These are phyloP conservation scores for Pestalotiopsis fici DNA, from an alignment of 2,329 filamentous ascomycete species.

Conservation along the genomic window DNA sequence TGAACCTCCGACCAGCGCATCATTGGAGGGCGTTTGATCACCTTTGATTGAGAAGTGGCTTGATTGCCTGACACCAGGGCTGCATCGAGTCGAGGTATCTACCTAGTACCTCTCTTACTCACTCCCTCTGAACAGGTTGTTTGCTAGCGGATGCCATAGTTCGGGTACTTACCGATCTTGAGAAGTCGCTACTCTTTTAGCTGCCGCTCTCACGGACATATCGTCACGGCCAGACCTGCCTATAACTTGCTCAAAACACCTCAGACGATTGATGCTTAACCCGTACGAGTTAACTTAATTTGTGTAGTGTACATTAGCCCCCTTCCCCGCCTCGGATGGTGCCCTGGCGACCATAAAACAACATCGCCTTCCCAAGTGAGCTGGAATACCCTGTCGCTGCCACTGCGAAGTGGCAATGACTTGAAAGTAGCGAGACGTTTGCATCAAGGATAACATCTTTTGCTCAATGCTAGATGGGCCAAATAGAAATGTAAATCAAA, in stretches of 20 bases:
- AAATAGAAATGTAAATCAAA: not conserved
- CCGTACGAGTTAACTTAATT: conserved; percentile 12
- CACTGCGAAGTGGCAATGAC: not conserved
- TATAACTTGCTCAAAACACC: conserved; percentile 53
- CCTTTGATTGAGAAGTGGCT: not conserved
- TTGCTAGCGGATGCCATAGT: not conserved
- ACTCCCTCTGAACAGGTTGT: not conserved
- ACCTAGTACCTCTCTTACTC: too few relatives aligned
- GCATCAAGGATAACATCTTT: not conserved
- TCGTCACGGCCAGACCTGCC: conserved; percentile 15
- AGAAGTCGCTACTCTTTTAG: not conserved
- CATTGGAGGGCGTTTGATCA: not conserved
- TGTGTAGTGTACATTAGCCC: not conserved
- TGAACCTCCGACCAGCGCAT: not conserved
- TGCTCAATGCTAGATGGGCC: not conserved
- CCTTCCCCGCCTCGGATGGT: not conserved
- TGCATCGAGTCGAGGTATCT: not conserved
- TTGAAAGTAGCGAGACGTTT: not conserved
- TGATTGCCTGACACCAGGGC: not conserved
- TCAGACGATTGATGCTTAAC: conserved; percentile 27
- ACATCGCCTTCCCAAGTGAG: conserved; percentile 1
- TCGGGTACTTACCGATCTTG: not conserved
- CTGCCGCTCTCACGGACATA: not conserved
- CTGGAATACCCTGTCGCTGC: not conserved
- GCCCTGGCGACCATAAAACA: conserved; percentile 8